Evolutionary conservation across 805 yeast genomes (phyloP), one percentile per base, ranked within the genome.

Genomic region (Komagataella ulmi): DNA sequence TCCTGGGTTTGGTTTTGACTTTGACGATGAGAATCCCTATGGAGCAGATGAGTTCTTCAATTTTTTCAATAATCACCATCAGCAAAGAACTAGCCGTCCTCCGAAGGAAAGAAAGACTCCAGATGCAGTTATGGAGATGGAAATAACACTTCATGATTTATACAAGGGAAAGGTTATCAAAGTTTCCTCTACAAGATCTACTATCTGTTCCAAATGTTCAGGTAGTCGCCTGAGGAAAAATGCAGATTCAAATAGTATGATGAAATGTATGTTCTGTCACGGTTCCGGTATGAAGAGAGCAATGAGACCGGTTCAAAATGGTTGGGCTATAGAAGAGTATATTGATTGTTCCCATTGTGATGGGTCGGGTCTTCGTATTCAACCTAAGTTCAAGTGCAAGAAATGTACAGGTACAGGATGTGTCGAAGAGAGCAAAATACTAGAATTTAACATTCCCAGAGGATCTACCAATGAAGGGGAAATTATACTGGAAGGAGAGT

Each of bases 81-180:
- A 52, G 24, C 59, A 57, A 17, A 58, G 59, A 51, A 59, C 64
- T 14, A 51, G 53, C 14, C 56, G 54, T 24, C 50, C 59, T 18
- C 55, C 55, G 36, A 48, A 55, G 10, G 51, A 54, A 21, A 56
- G 64, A 36, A 64, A 64, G 52, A 84, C 95, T 0, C 81, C 73
- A 3, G 88, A 87, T 62, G 93, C 89, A 0, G 66, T 69, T n/a
- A 63, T 88, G 49, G 76, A 79, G 23, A 74, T 88, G 10, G 77
- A 75, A 3, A 77, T 90, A 10, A 71, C 85, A 0, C 65, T 88
- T 55, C 86, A 81, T 52, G 96, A 88, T 53, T 65, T 87, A 46
- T 89, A 79, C 71, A 80, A 79, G 56, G 97, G 98, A 3, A 87
- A 87, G 63, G 78, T 82, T 7, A 74, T 89, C 55, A 86, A 86